Base-by-base conservation (phyloP, 1,284 basidiomycete species). In the Erythrobasidium hasegawianum region DNA sequence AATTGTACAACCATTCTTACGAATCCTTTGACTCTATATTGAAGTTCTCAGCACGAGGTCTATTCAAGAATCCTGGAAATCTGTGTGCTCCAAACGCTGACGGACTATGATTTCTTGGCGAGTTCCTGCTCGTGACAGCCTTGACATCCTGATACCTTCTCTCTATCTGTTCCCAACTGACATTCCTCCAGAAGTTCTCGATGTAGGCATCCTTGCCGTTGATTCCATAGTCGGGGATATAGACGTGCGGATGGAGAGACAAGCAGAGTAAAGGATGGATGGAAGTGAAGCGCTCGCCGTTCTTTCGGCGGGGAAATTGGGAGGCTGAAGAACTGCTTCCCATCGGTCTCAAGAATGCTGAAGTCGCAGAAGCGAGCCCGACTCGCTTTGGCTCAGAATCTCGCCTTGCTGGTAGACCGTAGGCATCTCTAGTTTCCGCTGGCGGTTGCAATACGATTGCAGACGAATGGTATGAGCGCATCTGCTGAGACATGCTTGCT, bases 191-290 rank as follows among this genome's bases (percentile, higher is more conserved):
- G 81, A 96, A 97, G 75, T 88, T 84, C 74, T 83, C 85, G 72
- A 96, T 80, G 81, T 95, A 98, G 75, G 85, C 82, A 76, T 92
- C 89, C 79, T 91, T 92, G 45, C 90, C 92, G 89, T 90, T 95
- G 16, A 98, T 85, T 11, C 95, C 95, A 75, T 90, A 94, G 56
- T 88, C 86, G 59, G 83, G 83, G 72, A 98, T 80, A 88, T 93
- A 98, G 24, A 89, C 87, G 74, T 93, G 93, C 78, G 97, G 93
- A 74, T 92, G 86, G 22, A 95, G 83, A 62, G 87, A 88, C 69
- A 97, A 78, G 72, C 90, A 92, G 75, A 95, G 87, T 50, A 95
- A 76, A 13, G 91, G 91, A 76, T 82, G 86, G 50, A 94, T 57
- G 18, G 53, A 56, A 24, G 41, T 57, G 61, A 64, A 64, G n/a